Evolutionary conservation across 805 yeast genomes (phyloP), one percentile per base, ranked within the genome.

Genomic region (Metschnikowia chrysomelidarum): DNA sequence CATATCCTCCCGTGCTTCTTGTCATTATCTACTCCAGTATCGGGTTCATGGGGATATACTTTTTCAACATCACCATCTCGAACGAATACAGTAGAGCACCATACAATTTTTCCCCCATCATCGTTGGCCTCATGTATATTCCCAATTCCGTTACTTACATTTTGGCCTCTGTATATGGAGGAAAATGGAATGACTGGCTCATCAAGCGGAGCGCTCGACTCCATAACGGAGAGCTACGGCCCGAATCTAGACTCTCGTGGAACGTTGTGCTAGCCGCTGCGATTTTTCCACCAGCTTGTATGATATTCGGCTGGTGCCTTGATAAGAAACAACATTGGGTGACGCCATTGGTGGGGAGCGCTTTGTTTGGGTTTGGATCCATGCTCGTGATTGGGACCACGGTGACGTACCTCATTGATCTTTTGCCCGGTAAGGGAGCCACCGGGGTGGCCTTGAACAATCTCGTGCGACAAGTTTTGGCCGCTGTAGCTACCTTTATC

Each of bases 391-490:
- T 86, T 47, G 93, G 94, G 3, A 77, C 86, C 7, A 82, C 87
- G 0, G 75, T 82, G 3, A 86, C 95, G 0, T 87, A 86, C 51
- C 62, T 87, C 38, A 88, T 87, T 1, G 96, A 87, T 52, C 77
- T 87, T 1, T 67, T 87, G 28, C 95, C 96, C 0, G 94, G 95
- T 0, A 72, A 80, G 49, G 94, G 95, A 26, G 89, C 95, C 10
- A 83, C 95, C 0, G 95, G 94, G 1, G 85, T 87, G 31, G 95
- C 95, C 0, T 57, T 87, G 32, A 87, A 84, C 51, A 87, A 87
- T 53, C 70, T 87, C 37, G 67, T 82, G 13, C 69, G 96, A 48
- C 83, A 79, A 69, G 62, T 77, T 2, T 62, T 83, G 40, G 95
- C 95, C 1, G 86, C 94, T 0, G 67, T 71, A 2, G 89, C 87